Conservation (phyloP, 2,329 filamentous ascomycete genomes). For the Trichoderma koningii region DNA sequence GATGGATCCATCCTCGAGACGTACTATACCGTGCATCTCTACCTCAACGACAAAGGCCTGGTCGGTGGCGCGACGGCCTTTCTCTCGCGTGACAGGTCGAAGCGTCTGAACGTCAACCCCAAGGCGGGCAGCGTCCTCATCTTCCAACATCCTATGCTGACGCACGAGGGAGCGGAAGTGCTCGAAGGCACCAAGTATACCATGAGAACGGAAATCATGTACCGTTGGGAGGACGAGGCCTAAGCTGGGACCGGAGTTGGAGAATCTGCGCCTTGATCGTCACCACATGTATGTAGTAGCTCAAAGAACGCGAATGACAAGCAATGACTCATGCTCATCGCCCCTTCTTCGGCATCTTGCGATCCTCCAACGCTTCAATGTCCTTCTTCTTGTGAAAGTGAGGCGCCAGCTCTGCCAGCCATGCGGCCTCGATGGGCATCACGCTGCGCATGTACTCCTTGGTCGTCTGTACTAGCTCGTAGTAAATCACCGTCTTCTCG, state of each 20-base stretch:
- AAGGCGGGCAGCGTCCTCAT: constrained; percentile 60
- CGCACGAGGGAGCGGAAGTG: constrained; percentile 58
- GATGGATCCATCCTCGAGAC: constrained; percentile 53
- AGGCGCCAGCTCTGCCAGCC: constrained; percentile 86
- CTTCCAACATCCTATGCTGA: constrained; percentile 57
- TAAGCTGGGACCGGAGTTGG: not conserved
- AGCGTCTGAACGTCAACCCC: constrained; percentile 55
- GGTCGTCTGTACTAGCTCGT: constrained; percentile 76
- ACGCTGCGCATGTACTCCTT: constrained; percentile 93
- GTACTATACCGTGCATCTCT: constrained; percentile 59
- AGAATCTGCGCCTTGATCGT: not conserved
- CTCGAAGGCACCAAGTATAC: constrained; percentile 56
- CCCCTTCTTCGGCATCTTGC: constrained; percentile 54
- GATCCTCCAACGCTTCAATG: constrained; percentile 77
- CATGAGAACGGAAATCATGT: constrained; percentile 58
- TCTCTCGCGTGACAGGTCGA: constrained; percentile 45
- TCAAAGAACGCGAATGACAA: not conserved
- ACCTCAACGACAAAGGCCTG: constrained; percentile 43
- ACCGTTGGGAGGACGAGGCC: constrained; percentile 38
- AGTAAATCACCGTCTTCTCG: constrained; percentile 82
- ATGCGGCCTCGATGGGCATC: constrained; percentile 80
- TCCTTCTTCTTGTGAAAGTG: constrained; percentile 95
- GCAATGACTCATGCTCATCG: constrained; percentile 24
- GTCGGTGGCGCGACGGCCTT: constrained; percentile 60
- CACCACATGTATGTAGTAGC: not conserved